These are phyloP conservation scores for Russula sp. DNA, from an alignment of 768 basidiomycete species.

Conservation along the genomic window DNA sequence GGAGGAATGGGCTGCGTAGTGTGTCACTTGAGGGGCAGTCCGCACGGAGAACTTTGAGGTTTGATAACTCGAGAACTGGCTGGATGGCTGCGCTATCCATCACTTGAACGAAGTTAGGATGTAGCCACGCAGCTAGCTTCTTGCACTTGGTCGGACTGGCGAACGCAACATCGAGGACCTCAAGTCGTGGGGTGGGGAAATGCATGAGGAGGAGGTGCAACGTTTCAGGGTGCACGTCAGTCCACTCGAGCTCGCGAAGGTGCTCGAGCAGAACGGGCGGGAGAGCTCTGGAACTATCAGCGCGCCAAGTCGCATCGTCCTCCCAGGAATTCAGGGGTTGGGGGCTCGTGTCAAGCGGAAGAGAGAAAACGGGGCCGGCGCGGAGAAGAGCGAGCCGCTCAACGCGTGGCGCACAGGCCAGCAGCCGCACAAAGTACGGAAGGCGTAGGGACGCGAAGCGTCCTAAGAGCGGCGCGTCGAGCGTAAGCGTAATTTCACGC, in stretches of 20 bases:
- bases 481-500: slow-evolving; percentile 13
- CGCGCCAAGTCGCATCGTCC: slow-evolving; percentile 2
- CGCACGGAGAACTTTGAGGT: slow-evolving; percentile 11
- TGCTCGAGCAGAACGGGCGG: slow-evolving; percentile 12
- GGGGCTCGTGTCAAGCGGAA: not conserved
- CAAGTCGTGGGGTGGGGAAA: slow-evolving; percentile 10
- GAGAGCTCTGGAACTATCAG: not conserved
- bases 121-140: not conserved
- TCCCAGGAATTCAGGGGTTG: not conserved
- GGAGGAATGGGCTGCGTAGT: slow-evolving; percentile 16
- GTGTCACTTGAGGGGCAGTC: slow-evolving; percentile 12
- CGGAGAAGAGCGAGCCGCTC: slow-evolving; percentile 10
- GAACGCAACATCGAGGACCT: slow-evolving; percentile 13
- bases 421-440: slow-evolving; percentile 10
- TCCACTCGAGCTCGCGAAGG: slow-evolving; percentile 19
- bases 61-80: slow-evolving; percentile 7
- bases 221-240: slow-evolving; percentile 10
- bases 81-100: not conserved
- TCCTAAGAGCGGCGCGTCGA: not conserved
- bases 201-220: slow-evolving; percentile 10
- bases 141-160: slow-evolving; percentile 9
- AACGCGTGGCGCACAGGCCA: slow-evolving; percentile 13
- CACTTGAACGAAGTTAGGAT: slow-evolving; percentile 1
- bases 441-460: slow-evolving; percentile 3
- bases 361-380: slow-evolving; percentile 10